Percentiles rank a stretch among this genome's conserved stretches.
These are phyloP conservation scores for Xylariales sp. DNA, from an alignment of 2,329 filamentous ascomycete species.

Conservation along the genomic window DNA sequence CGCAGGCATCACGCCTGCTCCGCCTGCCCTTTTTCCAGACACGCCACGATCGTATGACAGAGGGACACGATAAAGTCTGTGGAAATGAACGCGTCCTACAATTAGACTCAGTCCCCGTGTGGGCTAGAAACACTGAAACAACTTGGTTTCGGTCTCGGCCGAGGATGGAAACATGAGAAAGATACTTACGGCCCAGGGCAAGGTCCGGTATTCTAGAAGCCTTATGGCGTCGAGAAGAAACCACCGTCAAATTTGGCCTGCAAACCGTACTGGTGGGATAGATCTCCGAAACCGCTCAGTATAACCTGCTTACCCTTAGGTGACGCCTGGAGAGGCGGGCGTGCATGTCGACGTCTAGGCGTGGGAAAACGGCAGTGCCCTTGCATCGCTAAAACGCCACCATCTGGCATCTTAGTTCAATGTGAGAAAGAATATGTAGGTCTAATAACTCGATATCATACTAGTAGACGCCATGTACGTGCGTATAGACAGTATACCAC, in stretches of 20 bases:
- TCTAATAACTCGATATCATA: neutral
- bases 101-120: neutral
- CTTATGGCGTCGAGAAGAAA: neutral
- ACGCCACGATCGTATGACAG: slow-evolving; percentile 36
- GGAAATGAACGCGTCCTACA: slow-evolving; percentile 7
- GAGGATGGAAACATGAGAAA: neutral
- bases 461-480: neutral
- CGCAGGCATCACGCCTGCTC: slow-evolving; percentile 32
- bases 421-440: neutral
- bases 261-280: neutral
- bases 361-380: neutral
- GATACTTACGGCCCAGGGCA: neutral
- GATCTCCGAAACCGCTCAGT: neutral
- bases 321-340: no score
- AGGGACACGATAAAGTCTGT: neutral
- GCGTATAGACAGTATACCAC: neutral
- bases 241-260: neutral
- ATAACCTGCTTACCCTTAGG: neutral
- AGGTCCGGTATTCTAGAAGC: neutral
- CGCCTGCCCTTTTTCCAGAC: slow-evolving; percentile 12
- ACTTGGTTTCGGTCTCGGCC: slow-evolving; percentile 6
- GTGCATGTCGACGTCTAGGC: slow-evolving; percentile 7
- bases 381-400: neutral
- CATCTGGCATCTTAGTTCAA: neutral
- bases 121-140: slow-evolving; percentile 11